Evolutionary conservation across 345 rosid genomes (phyloP).

Genomic region (Anacardium occidentale): DNA sequence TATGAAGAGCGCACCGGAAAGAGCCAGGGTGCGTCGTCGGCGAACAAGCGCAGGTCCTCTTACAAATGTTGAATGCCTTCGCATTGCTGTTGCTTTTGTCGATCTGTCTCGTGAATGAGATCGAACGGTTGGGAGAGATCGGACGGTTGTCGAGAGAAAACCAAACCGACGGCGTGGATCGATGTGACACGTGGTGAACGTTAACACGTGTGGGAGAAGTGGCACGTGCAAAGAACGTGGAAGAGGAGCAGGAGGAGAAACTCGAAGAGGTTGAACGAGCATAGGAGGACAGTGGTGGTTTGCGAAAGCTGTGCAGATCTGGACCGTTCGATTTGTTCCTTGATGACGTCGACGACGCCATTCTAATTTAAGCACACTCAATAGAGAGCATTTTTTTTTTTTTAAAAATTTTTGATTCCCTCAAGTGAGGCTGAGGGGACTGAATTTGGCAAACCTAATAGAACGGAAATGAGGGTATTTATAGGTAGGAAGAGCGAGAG

Average conservation of each 20-base stretch:
- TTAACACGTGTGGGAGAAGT: conserved; percentile 35
- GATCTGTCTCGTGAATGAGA: conserved; percentile 29
- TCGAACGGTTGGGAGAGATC: conserved; percentile 35
- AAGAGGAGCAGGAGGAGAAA: conserved; percentile 35
- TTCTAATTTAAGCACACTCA: neutral
- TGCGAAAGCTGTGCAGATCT: conserved; percentile 16
- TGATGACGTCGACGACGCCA: conserved; percentile 19
- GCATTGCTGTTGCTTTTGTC: conserved; percentile 19
- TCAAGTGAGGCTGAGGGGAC: neutral
- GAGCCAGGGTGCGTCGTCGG: conserved; percentile 57
- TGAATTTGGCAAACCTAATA: neutral
- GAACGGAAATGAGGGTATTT: neutral
- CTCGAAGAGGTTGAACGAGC: conserved; percentile 37
- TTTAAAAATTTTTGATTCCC: neutral
- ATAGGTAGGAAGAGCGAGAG: neutral
- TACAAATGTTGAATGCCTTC: conserved; percentile 22
- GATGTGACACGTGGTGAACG: neutral
- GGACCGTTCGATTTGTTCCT: conserved; percentile 25
- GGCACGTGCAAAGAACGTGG: conserved; percentile 33
- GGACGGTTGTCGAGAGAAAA: conserved; percentile 37
- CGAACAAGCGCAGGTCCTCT: conserved; percentile 53
- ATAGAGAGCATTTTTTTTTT: neutral
- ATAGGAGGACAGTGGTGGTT: conserved; percentile 21
- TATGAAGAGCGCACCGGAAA: conserved; percentile 53
- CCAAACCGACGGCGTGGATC: conserved; percentile 36